Evolutionary conservation across 2,329 filamentous ascomycete genomes (phyloP).

Genomic region (Penicillium expansum): DNA sequence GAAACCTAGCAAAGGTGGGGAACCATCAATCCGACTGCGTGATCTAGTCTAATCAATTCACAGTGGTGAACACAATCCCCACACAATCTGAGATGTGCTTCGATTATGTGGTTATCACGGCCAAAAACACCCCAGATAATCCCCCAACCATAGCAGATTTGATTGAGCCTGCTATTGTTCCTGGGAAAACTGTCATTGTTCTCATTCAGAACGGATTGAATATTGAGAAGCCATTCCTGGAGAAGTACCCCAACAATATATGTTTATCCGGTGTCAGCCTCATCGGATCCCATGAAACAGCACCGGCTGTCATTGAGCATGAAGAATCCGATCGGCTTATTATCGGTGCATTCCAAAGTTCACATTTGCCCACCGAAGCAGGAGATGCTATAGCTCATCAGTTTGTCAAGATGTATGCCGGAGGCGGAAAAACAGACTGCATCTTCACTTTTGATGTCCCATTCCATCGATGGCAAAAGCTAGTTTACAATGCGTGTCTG

Average conservation of each 20-base stretch:
- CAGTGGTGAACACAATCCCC: too few relatives aligned
- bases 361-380: too few relatives aligned
- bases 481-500: conserved; percentile 53
- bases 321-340: conserved; percentile 51
- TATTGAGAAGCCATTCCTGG: conserved; percentile 56
- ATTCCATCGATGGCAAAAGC: conserved; percentile 34
- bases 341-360: conserved; percentile 50
- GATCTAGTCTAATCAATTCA: too few relatives aligned
- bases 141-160: conserved; percentile 23
- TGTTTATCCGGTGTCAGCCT: conserved; percentile 54
- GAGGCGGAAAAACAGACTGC: conserved; percentile 46
- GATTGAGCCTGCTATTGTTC: conserved; percentile 52
- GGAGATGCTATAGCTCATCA: too few relatives aligned
- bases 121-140: not conserved
- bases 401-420: conserved; percentile 48
- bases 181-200: conserved; percentile 52
- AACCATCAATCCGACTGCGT: too few relatives aligned
- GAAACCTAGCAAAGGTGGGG: conserved; percentile 27
- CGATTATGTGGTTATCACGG: not conserved
- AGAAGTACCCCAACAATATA: conserved; percentile 51
- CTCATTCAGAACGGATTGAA: conserved; percentile 63
- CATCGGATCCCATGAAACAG: conserved; percentile 51
- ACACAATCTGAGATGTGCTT: not conserved
- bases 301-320: conserved; percentile 51
- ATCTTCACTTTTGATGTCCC: conserved; percentile 35